Conservation (phyloP, 129 eudicot genomes). For the Rutidosis leptorrhynchoides region DNA sequence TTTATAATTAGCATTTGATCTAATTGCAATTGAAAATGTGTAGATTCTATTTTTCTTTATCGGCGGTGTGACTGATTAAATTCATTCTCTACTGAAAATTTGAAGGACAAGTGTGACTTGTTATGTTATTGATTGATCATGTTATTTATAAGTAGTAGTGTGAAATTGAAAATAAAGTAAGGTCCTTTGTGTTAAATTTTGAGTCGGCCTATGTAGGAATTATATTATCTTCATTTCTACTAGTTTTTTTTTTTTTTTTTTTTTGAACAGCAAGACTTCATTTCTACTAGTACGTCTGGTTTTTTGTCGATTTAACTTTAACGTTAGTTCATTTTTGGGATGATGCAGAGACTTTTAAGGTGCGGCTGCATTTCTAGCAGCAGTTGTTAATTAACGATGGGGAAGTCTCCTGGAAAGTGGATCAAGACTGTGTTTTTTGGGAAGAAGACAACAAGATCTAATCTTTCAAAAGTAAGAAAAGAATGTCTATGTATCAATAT, state of each 20-base stretch:
- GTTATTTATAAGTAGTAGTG: not conserved
- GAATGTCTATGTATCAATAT: not conserved
- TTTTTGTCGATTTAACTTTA: not conserved
- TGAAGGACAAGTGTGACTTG: not conserved
- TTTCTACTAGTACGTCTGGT: not conserved
- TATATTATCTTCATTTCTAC: conserved; percentile 11
- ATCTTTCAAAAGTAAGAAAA: conserved; percentile 58
- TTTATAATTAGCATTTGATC: conserved; percentile 24
- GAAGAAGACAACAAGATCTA: conserved; percentile 73
- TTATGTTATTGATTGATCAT: not conserved
- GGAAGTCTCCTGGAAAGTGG: conserved; percentile 96
- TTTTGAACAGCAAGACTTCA: too few relatives aligned
- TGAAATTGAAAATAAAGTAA: conserved; percentile 11
- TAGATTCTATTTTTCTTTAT: too few relatives aligned
- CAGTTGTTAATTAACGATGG: conserved; percentile 41
- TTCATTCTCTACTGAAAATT: not conserved
- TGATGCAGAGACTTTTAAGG: conserved; percentile 26
- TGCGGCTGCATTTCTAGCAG: conserved; percentile 11
- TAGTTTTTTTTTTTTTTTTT: too few relatives aligned
- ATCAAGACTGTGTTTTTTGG: conserved; percentile 79
- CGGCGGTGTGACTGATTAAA: not conserved
- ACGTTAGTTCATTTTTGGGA: conserved; percentile 8
- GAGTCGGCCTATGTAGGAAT: conserved; percentile 11
- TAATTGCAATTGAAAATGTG: conserved; percentile 6
- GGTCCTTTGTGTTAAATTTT: not conserved